A percentile compares a stretch with the other conserved stretches of the same genome.
Conservation (phyloP, 768 basidiomycete species). For the Dentipellis fragilis region DNA sequence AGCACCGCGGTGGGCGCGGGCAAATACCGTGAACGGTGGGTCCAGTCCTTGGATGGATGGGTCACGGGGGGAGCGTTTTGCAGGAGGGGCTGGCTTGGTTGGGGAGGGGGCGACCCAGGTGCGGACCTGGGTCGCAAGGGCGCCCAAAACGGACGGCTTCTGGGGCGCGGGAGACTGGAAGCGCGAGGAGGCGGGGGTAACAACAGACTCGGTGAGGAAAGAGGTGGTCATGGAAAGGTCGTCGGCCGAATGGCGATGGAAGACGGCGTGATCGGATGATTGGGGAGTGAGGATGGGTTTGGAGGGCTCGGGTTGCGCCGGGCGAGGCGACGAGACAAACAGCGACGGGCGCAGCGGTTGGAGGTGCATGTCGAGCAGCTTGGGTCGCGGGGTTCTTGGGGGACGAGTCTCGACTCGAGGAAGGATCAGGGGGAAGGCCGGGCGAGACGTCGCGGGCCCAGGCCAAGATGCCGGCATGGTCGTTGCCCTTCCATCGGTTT, state of each 20-base stretch:
- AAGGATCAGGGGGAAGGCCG: conserved; percentile 16
- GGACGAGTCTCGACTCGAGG: conserved; percentile 1
- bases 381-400: conserved; percentile 3
- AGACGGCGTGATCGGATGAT: conserved; percentile 6
- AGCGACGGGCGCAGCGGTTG: conserved; percentile 12
- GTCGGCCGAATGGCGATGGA: conserved; percentile 8
- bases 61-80: conserved; percentile 5
- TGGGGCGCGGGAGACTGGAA: background rate
- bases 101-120: conserved; percentile 13
- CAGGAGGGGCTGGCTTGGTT: background rate
- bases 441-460: conserved; percentile 23
- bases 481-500: conserved; percentile 22
- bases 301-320: conserved; percentile 12
- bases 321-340: conserved; percentile 4
- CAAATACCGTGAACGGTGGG: background rate
- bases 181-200: conserved; percentile 15
- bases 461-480: conserved; percentile 33
- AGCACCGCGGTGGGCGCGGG: conserved; percentile 6
- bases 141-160: conserved; percentile 5
- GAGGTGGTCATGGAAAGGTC: conserved; percentile 13
- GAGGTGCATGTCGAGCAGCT: conserved; percentile 7
- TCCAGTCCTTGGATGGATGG: conserved; percentile 7
- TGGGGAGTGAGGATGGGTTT: conserved; percentile 13
- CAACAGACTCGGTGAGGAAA: conserved; percentile 19
- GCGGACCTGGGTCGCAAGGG: conserved; percentile 13